Base-by-base conservation (phyloP, 345 rosid genomes). In the Reutealis trisperma region DNA sequence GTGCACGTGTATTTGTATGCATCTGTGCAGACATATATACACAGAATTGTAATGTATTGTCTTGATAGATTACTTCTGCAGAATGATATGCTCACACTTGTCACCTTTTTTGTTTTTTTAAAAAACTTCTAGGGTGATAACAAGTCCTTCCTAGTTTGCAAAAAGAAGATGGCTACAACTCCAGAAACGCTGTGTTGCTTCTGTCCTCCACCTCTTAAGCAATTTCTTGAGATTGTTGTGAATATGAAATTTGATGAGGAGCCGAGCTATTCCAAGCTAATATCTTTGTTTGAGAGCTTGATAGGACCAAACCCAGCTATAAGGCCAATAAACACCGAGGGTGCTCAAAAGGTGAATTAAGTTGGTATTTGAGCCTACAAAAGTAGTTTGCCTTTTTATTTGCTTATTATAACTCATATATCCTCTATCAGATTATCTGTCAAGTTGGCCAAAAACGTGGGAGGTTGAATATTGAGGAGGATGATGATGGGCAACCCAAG, bases 341-440 rank as follows among this genome's bases (percentile, higher is more conserved):
- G 84, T 34, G 84, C 84, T 73, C 84, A 77, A 70, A 81, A 81
- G 84, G 84, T 81, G 54, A 47, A 47, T 47, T 44, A 16, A 42
- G 8, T 11, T 54, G 18, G 34, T 25, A 2, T 24, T 12, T 51
- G 41, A 62, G 62, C 63, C 52, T 63, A 21, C 22, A 1, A 16
- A 1, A 12, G 18, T 65, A 6, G 27, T 47, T 16, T 45, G 9
- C 27, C 32, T 49, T 32, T 60, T 25, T 12, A 51, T 60, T 51
- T 63, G 54, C 70, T 52, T 73, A 77, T 79, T 65, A 66, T 70
- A 71, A 68, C 47, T 76, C 27, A 11, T 69, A n/a, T 27, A 66
- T 68, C 73, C 51, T 44, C 54, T 73, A 64, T 69, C 86, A 91
- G 96, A 90, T 91, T 67, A 87, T 93, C 62, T 84, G 82, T 76